phyloP scores from a whole-genome alignment of 1,284 basidiomycete genomes.

The Mixia osmundae region DNA sequence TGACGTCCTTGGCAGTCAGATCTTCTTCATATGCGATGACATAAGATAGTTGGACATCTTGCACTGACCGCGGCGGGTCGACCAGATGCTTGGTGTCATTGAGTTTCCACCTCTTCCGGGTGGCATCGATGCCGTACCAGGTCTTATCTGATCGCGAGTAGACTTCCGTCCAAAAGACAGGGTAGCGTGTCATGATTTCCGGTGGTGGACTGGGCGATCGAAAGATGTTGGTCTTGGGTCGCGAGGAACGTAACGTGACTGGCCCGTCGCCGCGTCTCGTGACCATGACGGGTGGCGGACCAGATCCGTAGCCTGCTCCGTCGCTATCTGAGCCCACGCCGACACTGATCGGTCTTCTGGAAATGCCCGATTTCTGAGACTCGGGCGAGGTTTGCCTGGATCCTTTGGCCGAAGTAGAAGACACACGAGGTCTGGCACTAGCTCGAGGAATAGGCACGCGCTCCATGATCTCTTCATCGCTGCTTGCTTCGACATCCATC shows the following conservation, averaged over 20 bases:
- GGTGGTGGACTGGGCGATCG: background rate
- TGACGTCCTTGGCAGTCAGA: conserved; percentile 41
- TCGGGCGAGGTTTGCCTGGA: no score
- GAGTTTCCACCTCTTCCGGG: conserved; percentile 54
- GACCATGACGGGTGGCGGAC: no score
- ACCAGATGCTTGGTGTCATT: conserved; percentile 64
- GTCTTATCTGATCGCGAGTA: conserved; percentile 74
- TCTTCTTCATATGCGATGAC: conserved; percentile 89
- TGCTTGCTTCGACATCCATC: background rate
- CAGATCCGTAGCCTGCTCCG: no score
- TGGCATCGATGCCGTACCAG: conserved; percentile 84
- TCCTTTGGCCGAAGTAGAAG: no score
- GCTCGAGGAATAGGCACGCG: no score
- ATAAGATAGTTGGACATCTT: conserved; percentile 73
- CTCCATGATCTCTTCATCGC: background rate
- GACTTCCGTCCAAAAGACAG: conserved; percentile 92
- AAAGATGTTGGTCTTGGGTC: background rate
- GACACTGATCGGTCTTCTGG: background rate
- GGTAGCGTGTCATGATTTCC: conserved; percentile 19
- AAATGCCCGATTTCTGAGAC: background rate
- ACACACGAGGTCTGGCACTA: no score
- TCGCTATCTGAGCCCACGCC: conserved; percentile 2
- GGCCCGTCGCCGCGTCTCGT: background rate
- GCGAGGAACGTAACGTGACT: background rate
- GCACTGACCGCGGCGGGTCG: conserved; percentile 23